A percentile compares a stretch with the other conserved stretches of the same genome.
Conservation (phyloP, 148 eudicot genomes). For the Dianthus caryophyllus region DNA sequence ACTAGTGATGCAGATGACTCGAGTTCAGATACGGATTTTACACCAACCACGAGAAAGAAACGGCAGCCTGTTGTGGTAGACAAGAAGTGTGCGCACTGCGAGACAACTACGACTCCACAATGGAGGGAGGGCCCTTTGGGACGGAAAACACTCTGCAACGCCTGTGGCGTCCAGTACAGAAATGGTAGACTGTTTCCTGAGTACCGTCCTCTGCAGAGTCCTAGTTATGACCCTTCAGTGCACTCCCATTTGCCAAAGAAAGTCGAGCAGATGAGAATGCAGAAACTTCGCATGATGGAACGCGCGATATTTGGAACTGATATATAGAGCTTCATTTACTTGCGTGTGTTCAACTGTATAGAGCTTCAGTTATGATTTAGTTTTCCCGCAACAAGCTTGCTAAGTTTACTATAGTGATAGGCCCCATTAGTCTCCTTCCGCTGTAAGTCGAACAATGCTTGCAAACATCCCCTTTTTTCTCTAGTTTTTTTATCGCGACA, state of each 20-base stretch:
- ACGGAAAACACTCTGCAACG: constrained; percentile 28
- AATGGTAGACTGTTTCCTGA: constrained; percentile 26
- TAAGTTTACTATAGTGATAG: too few relatives aligned
- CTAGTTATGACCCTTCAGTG: constrained; percentile 25
- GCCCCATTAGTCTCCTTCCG: too few relatives aligned
- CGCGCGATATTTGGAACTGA: constrained; percentile 14
- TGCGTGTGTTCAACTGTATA: too few relatives aligned
- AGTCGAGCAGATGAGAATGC: constrained; percentile 23
- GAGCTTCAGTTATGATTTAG: too few relatives aligned
- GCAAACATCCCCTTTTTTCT: too few relatives aligned
- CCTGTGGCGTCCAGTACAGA: constrained; percentile 31
- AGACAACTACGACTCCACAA: constrained; percentile 26
- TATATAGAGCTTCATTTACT: too few relatives aligned
- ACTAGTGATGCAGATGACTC: constrained; percentile 2
- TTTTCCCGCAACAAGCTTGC: too few relatives aligned
- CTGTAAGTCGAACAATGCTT: too few relatives aligned
- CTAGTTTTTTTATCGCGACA: too few relatives aligned
- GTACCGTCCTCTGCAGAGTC: constrained; percentile 31
- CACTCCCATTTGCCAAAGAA: constrained; percentile 30
- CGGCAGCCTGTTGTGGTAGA: neutral
- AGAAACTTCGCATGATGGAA: neutral
- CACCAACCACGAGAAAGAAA: neutral
- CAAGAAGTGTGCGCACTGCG: constrained; percentile 27
- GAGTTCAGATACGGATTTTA: constrained; percentile 1
- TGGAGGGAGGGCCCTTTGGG: constrained; percentile 34